Conservation (phyloP, 768 basidiomycete genomes). For the Boletus insuetus region DNA sequence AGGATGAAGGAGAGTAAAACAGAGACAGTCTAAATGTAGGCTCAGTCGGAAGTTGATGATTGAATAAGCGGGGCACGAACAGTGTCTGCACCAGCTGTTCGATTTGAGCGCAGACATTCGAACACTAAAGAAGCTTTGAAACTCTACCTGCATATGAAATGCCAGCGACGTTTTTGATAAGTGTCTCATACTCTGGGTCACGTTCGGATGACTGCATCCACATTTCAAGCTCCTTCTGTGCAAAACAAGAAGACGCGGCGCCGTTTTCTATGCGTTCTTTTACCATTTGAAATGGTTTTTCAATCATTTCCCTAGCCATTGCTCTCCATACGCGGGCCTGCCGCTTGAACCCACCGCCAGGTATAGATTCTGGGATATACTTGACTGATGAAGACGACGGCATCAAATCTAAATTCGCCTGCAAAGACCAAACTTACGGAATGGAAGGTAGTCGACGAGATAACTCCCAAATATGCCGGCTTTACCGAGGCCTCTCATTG, state of each 20-base stretch:
- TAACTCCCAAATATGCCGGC: slow-evolving; percentile 45
- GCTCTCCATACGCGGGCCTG: slow-evolving; percentile 43
- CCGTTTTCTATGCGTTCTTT: slow-evolving; percentile 43
- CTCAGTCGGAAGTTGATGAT: slow-evolving; percentile 21
- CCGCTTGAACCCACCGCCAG: slow-evolving; percentile 47
- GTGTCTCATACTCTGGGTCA: slow-evolving; percentile 39
- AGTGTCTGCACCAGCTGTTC: slow-evolving; percentile 26
- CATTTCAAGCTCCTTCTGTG: slow-evolving; percentile 38
- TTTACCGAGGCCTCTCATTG: slow-evolving; percentile 33
- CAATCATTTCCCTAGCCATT: slow-evolving; percentile 29
- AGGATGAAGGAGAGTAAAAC: slow-evolving; percentile 49
- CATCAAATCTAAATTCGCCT: not conserved
- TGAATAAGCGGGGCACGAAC: slow-evolving; percentile 21
- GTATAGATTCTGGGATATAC: slow-evolving; percentile 49
- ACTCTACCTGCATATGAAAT: slow-evolving; percentile 46
- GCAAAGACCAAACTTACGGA: slow-evolving; percentile 21
- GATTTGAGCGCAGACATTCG: slow-evolving; percentile 2
- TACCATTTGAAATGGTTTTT: slow-evolving; percentile 40
- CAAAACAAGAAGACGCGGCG: slow-evolving; percentile 40
- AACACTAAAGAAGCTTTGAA: not conserved
- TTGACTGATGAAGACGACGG: slow-evolving; percentile 31
- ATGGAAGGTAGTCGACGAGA: slow-evolving; percentile 38
- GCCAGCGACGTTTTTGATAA: slow-evolving; percentile 50
- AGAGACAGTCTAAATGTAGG: slow-evolving; percentile 43
- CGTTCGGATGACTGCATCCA: slow-evolving; percentile 23